Evolutionary conservation across 75 land plant genomes (phyloP).

Genomic region (Sequoiadendron giganteum): DNA sequence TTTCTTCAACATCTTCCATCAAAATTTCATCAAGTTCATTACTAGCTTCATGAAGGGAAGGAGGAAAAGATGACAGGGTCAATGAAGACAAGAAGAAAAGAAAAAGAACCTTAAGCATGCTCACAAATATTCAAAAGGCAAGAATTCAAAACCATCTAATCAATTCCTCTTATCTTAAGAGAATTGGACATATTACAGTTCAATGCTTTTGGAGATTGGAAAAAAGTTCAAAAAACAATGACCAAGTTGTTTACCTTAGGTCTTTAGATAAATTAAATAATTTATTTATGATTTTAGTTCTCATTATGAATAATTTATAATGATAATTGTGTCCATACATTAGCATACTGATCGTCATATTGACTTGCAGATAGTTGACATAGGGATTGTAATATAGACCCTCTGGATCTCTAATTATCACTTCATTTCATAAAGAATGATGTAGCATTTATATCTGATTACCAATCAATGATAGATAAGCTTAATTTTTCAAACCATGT

Average conservation of each 20-base stretch:
- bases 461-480: neutral
- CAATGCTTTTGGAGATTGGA: neutral
- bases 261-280: neutral
- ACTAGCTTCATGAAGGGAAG: too few relatives aligned
- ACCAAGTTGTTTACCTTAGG: neutral
- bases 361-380: neutral
- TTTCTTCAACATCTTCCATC: too few relatives aligned
- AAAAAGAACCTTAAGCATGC: too few relatives aligned
- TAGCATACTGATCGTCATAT: neutral
- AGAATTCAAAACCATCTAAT: too few relatives aligned
- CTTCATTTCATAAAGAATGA: neutral
- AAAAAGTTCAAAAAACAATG: neutral
- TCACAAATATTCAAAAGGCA: too few relatives aligned
- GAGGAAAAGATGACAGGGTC: too few relatives aligned
- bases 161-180: neutral
- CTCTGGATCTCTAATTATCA: neutral
- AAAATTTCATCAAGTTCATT: too few relatives aligned
- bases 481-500: neutral
- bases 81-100: too few relatives aligned
- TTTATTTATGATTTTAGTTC: neutral
- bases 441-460: neutral
- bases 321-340: neutral
- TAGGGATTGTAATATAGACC: neutral
- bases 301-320: neutral
- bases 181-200: neutral